These are phyloP conservation scores for Botryosphaeria agaves DNA, from an alignment of 2,329 filamentous ascomycete species.

Conservation along the genomic window DNA sequence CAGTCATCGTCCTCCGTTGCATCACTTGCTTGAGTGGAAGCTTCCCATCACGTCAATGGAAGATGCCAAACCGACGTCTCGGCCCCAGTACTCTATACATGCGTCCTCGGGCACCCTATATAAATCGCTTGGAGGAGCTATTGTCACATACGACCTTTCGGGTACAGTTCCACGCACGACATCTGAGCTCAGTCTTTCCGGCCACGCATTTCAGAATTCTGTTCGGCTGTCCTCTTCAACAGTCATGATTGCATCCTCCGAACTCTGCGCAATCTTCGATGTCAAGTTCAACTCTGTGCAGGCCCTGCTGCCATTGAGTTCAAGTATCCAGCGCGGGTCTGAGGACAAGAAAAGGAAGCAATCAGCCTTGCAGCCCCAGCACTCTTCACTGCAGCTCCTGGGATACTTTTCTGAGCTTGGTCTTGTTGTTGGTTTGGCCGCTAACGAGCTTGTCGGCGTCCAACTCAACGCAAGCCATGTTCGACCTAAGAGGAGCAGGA, in stretches of 20 bases:
- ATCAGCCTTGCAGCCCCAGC: not conserved
- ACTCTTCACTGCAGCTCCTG: conserved; percentile 4
- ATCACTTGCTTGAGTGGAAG: conserved; percentile 8
- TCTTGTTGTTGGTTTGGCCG: conserved; percentile 46
- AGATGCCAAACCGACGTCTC: conserved; percentile 20
- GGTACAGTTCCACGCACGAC: conserved; percentile 42
- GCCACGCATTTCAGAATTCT: conserved; percentile 41
- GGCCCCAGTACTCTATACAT: conserved; percentile 30
- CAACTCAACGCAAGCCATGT: conserved; percentile 26
- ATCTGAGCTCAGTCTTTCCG: conserved; percentile 30
- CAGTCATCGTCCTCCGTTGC: conserved; percentile 3
- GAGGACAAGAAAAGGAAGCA: conserved; percentile 18
- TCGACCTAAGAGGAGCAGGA: conserved; percentile 18
- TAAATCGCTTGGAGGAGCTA: conserved; percentile 33
- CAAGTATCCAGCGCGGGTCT: conserved; percentile 14
- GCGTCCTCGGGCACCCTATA: conserved; percentile 46
- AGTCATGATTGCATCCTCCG: conserved; percentile 41
- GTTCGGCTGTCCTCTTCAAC: conserved; percentile 49
- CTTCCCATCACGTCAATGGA: conserved; percentile 6
- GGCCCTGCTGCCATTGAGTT: conserved; percentile 19
- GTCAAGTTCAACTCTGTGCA: conserved; percentile 43
- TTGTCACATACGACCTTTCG: conserved; percentile 48
- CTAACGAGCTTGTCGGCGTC: conserved; percentile 46
- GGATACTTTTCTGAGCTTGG: conserved; percentile 49
- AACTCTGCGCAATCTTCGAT: conserved; percentile 47